Conservation (phyloP, 139 green algal genomes). For the Volvox reticuliferus region DNA sequence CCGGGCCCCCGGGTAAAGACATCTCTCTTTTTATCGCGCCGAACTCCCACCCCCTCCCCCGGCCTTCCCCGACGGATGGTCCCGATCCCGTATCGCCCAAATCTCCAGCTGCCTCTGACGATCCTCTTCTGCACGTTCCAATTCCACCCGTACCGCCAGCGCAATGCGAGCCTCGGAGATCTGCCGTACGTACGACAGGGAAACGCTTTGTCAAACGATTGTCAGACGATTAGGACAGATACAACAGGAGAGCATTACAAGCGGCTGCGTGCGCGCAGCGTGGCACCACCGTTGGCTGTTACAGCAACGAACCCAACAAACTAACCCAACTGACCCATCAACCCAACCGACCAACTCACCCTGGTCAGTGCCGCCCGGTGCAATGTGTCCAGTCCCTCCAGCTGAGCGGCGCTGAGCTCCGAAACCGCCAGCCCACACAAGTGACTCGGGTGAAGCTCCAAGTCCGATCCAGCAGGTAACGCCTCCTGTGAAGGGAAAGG, state of each 20-base stretch:
- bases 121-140: slow-evolving; percentile 39
- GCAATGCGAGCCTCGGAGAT: slow-evolving; percentile 15
- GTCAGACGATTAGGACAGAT: neutral
- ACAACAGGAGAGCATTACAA: neutral
- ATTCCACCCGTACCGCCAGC: slow-evolving; percentile 32
- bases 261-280: neutral
- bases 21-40: no score
- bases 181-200: neutral
- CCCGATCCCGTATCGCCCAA: neutral
- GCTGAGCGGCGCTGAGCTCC: slow-evolving; percentile 40
- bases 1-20: no score
- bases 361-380: slow-evolving; percentile 12
- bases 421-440: slow-evolving; percentile 34
- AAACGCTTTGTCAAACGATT: neutral
- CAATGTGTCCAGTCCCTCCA: slow-evolving; percentile 41
- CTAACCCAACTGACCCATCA: neutral
- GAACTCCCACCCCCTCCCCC: no score
- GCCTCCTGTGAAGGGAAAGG: neutral
- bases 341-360: neutral
- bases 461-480: neutral
- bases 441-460: slow-evolving; percentile 32
- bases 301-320: neutral
- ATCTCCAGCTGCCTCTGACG: neutral
- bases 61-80: neutral
- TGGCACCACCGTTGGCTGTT: neutral